These are phyloP conservation scores for Fusarium decemcellulare DNA, from an alignment of 2,329 filamentous ascomycete species.

Conservation along the genomic window DNA sequence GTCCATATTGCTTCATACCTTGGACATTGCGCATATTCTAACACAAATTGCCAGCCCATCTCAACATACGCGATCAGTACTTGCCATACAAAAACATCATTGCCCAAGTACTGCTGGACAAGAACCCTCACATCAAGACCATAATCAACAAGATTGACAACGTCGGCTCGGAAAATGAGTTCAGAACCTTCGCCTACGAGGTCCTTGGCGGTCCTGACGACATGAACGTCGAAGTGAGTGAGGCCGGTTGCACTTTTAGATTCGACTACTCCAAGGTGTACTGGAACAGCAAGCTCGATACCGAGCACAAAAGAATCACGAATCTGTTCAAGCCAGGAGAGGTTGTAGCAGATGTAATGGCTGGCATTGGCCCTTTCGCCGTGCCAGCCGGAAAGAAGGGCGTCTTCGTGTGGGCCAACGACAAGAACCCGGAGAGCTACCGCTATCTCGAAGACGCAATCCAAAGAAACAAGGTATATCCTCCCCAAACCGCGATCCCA, in stretches of 20 bases:
- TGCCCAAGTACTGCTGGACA: slow-evolving; percentile 88
- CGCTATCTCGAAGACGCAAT: slow-evolving; percentile 79
- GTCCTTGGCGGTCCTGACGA: slow-evolving; percentile 86
- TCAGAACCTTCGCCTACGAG: slow-evolving; percentile 94
- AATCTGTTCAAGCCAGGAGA: slow-evolving; percentile 84
- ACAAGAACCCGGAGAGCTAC: slow-evolving; percentile 93
- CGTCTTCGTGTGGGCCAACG: slow-evolving; percentile 96
- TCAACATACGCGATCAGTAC: slow-evolving; percentile 89
- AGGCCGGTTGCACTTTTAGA: slow-evolving; percentile 87
- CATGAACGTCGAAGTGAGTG: slow-evolving; percentile 85
- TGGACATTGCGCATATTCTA: slow-evolving; percentile 3
- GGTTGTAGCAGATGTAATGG: slow-evolving; percentile 97
- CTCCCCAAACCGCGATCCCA: background rate
- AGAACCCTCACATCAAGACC: slow-evolving; percentile 85
- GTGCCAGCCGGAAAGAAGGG: slow-evolving; percentile 90
- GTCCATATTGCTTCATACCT: slow-evolving; percentile 43
- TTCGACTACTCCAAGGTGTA: slow-evolving; percentile 98
- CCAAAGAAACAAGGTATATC: slow-evolving; percentile 80
- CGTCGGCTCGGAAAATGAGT: slow-evolving; percentile 88
- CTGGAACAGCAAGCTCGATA: slow-evolving; percentile 95
- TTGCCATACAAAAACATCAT: slow-evolving; percentile 89
- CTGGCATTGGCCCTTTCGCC: slow-evolving; percentile 95
- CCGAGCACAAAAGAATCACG: slow-evolving; percentile 88
- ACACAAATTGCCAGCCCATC: slow-evolving; percentile 72
- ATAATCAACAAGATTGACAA: slow-evolving; percentile 97